Percentiles rank a stretch among this genome's conserved stretches.
Evolutionary conservation across 768 basidiomycete species (phyloP).

Genomic region (Multifurca ochricompacta): DNA sequence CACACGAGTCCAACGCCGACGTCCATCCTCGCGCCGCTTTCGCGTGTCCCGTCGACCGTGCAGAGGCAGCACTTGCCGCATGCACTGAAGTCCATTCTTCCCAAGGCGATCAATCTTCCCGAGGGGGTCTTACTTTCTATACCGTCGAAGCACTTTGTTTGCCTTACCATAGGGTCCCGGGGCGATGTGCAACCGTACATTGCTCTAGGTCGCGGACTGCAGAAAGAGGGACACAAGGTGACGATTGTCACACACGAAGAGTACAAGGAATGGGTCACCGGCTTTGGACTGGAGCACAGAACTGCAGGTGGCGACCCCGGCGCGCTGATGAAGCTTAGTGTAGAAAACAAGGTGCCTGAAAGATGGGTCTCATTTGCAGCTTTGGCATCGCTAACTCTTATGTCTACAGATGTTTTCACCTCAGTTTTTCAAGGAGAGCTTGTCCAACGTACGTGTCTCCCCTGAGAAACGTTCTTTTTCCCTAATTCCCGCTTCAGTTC

Average conservation of each 20-base stretch:
- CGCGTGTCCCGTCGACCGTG: conserved; percentile 33
- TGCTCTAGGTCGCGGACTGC: conserved; percentile 34
- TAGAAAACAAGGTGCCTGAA: conserved; percentile 35
- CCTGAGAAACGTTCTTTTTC: not conserved
- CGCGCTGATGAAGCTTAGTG: conserved; percentile 55
- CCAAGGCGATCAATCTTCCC: conserved; percentile 45
- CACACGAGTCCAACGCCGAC: conserved; percentile 22
- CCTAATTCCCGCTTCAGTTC: conserved; percentile 34
- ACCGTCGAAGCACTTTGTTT: conserved; percentile 45
- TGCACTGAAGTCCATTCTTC: conserved; percentile 29
- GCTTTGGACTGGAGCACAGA: conserved; percentile 51
- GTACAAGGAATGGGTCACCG: conserved; percentile 48
- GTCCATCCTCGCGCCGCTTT: conserved; percentile 39
- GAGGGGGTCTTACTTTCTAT: conserved; percentile 28
- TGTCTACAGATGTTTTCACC: conserved; percentile 56
- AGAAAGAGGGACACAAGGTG: conserved; percentile 36
- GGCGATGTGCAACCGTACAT: conserved; percentile 48
- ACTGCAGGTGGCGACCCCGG: conserved; percentile 64
- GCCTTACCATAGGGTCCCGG: conserved; percentile 60
- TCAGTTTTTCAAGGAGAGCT: conserved; percentile 58
- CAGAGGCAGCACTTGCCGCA: conserved; percentile 27
- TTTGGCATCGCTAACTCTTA: conserved; percentile 20
- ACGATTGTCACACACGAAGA: conserved; percentile 43
- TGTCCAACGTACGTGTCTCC: conserved; percentile 39
- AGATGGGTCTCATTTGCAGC: not conserved